Base-by-base conservation (phyloP, 345 rosid species). In the Corymbia maculata region DNA sequence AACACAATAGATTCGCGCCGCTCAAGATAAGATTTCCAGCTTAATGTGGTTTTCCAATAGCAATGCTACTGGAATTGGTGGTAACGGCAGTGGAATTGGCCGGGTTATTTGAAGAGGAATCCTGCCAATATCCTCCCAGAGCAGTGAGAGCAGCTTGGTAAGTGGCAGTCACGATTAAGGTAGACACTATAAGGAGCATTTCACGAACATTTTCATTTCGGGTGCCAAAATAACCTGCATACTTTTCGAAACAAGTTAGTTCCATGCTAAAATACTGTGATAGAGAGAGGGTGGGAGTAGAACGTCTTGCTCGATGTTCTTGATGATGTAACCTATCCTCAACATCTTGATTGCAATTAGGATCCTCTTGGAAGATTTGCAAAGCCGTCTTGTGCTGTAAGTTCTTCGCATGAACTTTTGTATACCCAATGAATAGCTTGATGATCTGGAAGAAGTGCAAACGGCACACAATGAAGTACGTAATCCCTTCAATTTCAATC, bases 311-410 rank as follows among this genome's bases (percentile, higher is more conserved):
- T 14, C 2, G 42, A n/a, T 30, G 5, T 66, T 15, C 75, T 66
- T 2, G 2, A n/a, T 0, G 19, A 42, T 42, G 0, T 32, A 17
- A 70, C 80, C 24, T 9, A 0, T 61, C 0, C 70, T 12, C 0
- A 61, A 61, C 32, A 61, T 61, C 16, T 61, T 0, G 32, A 28
- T 28, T 13, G 32, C 16, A 0, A 61, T 28, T 28, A 61, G 32
- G 70, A 61, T 61, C 6, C 16, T 11, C 32, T 61, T 0, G 70
- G 70, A 3, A 61, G 6, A 61, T 61, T 61, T 61, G 15, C 68
- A 26, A 7, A 28, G 68, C 30, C 6, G 68, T 61, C 68, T 28
- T 3, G 2, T 28, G 2, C 17, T 12, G 17, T 6, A 28, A 61
- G 70, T 61, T 61, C 70, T 61, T 28, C 7, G 15, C 16, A 28